Conservation (phyloP, 805 yeast species). For the Saccharomycopsis fibuligera region DNA sequence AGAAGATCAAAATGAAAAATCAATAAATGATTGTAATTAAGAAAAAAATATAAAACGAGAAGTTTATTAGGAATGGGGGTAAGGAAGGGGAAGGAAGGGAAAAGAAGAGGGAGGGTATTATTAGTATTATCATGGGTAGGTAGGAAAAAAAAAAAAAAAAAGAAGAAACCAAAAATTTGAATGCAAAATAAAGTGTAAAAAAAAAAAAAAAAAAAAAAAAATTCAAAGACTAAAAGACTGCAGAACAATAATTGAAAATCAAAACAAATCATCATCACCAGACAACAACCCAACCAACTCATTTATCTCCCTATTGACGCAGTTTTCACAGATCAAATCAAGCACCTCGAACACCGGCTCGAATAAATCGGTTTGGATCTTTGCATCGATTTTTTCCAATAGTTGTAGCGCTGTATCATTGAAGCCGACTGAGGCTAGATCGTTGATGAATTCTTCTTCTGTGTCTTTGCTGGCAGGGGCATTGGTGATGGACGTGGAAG, state of each 20-base stretch:
- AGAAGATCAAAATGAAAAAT: too few relatives aligned
- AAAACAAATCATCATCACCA: neutral
- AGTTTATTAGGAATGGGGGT: too few relatives aligned
- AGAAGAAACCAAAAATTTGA: neutral
- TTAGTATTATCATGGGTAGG: too few relatives aligned
- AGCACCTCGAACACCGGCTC: slow-evolving; percentile 7
- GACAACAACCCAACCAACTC: neutral
- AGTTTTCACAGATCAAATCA: neutral
- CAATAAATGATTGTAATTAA: too few relatives aligned
- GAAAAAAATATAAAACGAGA: too few relatives aligned
- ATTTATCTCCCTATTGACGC: slow-evolving; percentile 2
- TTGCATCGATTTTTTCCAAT: neutral
- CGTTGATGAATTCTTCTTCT: neutral
- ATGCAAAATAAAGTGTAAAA: neutral
- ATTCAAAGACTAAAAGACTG: neutral
- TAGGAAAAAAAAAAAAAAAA: neutral
- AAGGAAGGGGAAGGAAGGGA: too few relatives aligned
- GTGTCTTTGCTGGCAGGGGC: neutral
- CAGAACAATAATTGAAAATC: neutral
- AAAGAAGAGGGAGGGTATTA: too few relatives aligned
- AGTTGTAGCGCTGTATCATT: slow-evolving; percentile 1
- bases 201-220: neutral
- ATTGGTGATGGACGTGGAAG: neutral
- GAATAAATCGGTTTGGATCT: slow-evolving; percentile 2
- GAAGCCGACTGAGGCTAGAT: neutral